These are phyloP conservation scores for Acmispon strigosus DNA, from an alignment of 306 rosid genomes.

Conservation along the genomic window DNA sequence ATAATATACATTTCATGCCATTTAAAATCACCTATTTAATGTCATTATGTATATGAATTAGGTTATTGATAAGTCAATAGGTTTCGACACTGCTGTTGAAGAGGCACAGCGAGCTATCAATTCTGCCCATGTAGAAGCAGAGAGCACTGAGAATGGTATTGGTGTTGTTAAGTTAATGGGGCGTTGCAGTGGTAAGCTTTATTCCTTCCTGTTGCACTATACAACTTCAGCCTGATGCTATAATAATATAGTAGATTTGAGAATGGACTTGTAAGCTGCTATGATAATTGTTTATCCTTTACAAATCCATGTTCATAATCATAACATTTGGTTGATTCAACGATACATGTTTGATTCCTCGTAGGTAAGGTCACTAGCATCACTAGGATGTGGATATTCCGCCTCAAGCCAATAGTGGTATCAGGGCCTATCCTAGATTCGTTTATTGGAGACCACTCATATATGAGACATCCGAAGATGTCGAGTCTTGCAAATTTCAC, in stretches of 20 bases:
- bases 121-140: slow-evolving; percentile 70
- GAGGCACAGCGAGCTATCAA: slow-evolving; percentile 32
- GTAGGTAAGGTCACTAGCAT: no score
- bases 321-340: no score
- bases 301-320: no score
- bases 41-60: slow-evolving; percentile 19
- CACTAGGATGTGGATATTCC: no score
- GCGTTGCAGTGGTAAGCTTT: slow-evolving; percentile 60
- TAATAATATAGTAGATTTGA: neutral
- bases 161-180: slow-evolving; percentile 75
- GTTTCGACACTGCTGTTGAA: slow-evolving; percentile 75
- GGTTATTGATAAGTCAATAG: slow-evolving; percentile 84
- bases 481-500: no score
- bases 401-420: no score
- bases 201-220: neutral
- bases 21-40: neutral
- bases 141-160: slow-evolving; percentile 60
- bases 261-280: neutral
- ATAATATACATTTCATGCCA: neutral
- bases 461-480: no score
- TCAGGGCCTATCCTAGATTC: no score
- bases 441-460: no score
- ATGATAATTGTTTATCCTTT: neutral
- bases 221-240: neutral
- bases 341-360: no score